Conservation (phyloP, 2,329 filamentous ascomycete species). For the Orbilia brochopaga region DNA sequence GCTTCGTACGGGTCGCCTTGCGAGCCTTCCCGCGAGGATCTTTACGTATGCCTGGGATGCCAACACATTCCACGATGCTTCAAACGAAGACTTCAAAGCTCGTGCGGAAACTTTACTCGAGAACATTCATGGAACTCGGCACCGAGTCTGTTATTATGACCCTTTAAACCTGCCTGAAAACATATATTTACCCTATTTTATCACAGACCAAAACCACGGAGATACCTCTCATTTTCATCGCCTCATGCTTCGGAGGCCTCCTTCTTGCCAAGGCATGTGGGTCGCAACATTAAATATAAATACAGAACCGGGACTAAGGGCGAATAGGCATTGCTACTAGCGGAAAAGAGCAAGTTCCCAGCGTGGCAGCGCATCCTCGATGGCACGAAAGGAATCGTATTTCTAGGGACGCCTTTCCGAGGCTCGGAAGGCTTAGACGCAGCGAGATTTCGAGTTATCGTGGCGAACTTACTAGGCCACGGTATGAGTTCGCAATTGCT, state of each 20-base stretch:
- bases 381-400: not conserved
- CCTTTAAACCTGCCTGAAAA: not conserved
- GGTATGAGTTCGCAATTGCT: not conserved
- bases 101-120: not conserved
- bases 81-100: not conserved
- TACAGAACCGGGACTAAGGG: not conserved
- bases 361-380: not conserved
- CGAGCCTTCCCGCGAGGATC: not conserved
- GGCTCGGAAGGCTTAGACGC: not conserved
- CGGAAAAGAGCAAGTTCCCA: not conserved
- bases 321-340: not conserved
- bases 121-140: not conserved
- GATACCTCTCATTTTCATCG: not conserved
- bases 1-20: not conserved
- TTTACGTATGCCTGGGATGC: not conserved
- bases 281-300: not conserved
- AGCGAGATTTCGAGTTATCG: not conserved
- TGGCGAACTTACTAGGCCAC: not conserved
- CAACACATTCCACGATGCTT: not conserved
- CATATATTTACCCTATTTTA: not conserved
- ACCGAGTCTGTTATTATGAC: not conserved
- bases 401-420: constrained; percentile 1
- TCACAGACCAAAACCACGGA: not conserved
- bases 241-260: constrained; percentile 3
- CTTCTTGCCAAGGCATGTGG: not conserved